These are phyloP conservation scores for Sporothrix pseudoabietina DNA, from an alignment of 2,329 filamentous ascomycete species.

Conservation along the genomic window DNA sequence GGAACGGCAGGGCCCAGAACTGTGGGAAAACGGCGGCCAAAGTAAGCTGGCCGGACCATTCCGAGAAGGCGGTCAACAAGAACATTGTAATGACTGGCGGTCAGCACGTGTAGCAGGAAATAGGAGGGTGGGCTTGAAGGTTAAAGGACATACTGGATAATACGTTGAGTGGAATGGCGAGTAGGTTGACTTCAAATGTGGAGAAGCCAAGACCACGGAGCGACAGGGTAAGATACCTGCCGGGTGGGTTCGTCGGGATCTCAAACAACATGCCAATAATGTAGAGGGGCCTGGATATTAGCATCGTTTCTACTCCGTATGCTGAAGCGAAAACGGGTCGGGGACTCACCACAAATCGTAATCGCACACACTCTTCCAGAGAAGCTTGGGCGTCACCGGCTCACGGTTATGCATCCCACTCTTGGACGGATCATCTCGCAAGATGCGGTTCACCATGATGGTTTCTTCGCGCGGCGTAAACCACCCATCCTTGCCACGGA, in stretches of 20 bases:
- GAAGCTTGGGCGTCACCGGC: conserved; percentile 52
- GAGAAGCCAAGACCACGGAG: conserved; percentile 30
- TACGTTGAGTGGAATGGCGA: conserved; percentile 38
- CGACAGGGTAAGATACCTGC: conserved; percentile 30
- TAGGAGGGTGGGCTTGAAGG: background rate
- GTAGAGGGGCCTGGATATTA: conserved; percentile 16
- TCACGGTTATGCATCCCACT: conserved; percentile 64
- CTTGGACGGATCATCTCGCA: conserved; percentile 62
- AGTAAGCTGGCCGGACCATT: conserved; percentile 34
- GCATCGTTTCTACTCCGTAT: background rate
- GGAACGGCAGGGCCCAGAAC: conserved; percentile 55
- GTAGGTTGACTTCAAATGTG: conserved; percentile 32
- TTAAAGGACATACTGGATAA: conserved; percentile 10
- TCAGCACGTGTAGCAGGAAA: background rate
- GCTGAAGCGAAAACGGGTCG: conserved; percentile 51
- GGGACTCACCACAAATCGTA: conserved; percentile 37
- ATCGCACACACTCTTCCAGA: conserved; percentile 55
- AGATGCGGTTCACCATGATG: conserved; percentile 62
- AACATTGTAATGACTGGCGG: conserved; percentile 47
- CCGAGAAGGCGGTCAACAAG: conserved; percentile 52
- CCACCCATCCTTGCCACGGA: conserved; percentile 59
- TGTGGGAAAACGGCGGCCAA: conserved; percentile 48
- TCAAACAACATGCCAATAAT: conserved; percentile 28
- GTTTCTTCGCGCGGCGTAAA: conserved; percentile 62
- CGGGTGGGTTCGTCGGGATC: conserved; percentile 24